Conservation (phyloP, 2,329 filamentous ascomycete genomes). For the Ascochyta lentis region DNA sequence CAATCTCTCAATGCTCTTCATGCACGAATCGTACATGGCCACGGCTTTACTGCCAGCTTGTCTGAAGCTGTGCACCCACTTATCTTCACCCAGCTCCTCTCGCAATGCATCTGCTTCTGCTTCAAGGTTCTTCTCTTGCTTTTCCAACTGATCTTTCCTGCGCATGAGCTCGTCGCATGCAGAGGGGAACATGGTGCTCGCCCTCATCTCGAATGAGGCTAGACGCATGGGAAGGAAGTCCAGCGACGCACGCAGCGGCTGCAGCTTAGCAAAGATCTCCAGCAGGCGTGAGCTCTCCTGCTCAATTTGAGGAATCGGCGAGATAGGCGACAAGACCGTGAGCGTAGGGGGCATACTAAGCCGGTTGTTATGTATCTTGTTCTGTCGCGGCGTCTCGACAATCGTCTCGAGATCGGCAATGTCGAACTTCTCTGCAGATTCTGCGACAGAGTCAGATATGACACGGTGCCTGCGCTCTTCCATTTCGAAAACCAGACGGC, state of each 20-base stretch:
- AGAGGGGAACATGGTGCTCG: conserved; percentile 80
- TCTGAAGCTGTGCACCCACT: conserved; percentile 94
- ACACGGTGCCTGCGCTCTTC: conserved; percentile 91
- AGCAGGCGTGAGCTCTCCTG: conserved; percentile 89
- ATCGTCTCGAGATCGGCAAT: conserved; percentile 92
- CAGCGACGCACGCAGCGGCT: conserved; percentile 87
- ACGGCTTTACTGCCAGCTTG: conserved; percentile 90
- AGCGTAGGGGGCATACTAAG: conserved; percentile 71
- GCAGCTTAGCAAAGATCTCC: conserved; percentile 92
- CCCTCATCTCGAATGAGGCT: conserved; percentile 82
- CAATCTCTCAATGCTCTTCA: conserved; percentile 83
- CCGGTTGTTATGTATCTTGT: conserved; percentile 65
- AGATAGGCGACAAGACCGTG: conserved; percentile 65
- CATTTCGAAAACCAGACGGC: conserved; percentile 91
- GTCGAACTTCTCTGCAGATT: conserved; percentile 70
- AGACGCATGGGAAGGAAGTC: conserved; percentile 96
- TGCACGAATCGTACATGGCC: conserved; percentile 96
- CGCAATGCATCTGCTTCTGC: conserved; percentile 87
- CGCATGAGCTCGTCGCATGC: conserved; percentile 88
- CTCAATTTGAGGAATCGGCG: conserved; percentile 60
- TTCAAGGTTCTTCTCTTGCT: conserved; percentile 86
- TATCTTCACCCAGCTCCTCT: conserved; percentile 90
- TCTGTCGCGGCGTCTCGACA: conserved; percentile 74
- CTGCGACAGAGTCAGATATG: conserved; percentile 63
- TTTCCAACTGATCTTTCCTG: conserved; percentile 75